Evolutionary conservation across 2,329 filamentous ascomycete species (phyloP).

Genomic region (Gaeumannomyces sp.): DNA sequence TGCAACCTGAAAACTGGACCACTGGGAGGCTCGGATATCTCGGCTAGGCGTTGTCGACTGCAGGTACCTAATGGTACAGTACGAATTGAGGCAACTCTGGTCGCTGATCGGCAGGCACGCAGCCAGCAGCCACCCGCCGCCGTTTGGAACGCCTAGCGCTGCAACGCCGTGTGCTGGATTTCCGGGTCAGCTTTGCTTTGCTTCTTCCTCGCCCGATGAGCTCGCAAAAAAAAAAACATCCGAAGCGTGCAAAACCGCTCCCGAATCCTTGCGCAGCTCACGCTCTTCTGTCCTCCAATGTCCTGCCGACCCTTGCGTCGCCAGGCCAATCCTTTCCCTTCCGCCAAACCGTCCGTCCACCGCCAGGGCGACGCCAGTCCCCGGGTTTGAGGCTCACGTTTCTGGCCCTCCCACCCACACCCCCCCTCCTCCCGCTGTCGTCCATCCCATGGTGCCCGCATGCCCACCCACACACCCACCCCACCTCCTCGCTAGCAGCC

Average conservation of each 20-base stretch:
- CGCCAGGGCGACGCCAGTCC: slow-evolving; percentile 3
- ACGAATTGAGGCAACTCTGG: too few species aligned
- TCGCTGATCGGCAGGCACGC: too few species aligned
- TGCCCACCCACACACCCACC: neutral
- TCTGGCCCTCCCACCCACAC: neutral
- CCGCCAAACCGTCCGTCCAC: too few species aligned
- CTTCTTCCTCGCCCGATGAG: neutral
- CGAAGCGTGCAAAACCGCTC: neutral
- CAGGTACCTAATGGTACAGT: too few species aligned
- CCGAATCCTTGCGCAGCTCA: neutral
- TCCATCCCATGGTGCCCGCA: neutral
- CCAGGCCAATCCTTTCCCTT: neutral
- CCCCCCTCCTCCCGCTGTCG: too few species aligned
- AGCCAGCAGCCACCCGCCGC: too few species aligned
- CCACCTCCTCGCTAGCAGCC: neutral
- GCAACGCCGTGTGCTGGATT: neutral
- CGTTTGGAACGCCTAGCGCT: neutral
- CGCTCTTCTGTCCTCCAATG: neutral
- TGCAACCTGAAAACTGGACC: neutral
- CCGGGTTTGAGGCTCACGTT: slow-evolving; percentile 3
- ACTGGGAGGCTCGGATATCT: neutral
- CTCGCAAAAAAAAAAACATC: neutral
- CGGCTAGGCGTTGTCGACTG: neutral
- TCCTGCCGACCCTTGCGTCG: neutral
- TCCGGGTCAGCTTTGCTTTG: neutral